Base-by-base conservation (phyloP, 805 yeast species). In the Teunomyces barrocoloradensis region DNA sequence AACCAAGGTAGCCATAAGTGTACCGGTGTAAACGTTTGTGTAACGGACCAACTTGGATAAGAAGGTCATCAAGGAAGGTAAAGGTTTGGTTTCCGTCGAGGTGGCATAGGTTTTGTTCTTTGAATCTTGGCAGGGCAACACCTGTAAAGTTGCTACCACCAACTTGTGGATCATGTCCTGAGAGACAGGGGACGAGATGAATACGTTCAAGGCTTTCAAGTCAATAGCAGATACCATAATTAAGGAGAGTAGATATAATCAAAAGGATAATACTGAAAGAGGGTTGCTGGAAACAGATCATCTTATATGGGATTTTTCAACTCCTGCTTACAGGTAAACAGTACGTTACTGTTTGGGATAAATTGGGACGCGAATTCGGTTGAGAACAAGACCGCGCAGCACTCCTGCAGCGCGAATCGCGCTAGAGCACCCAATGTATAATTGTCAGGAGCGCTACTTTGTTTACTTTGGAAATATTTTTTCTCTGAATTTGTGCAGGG, bases 11-110 rank as follows among this genome's bases (percentile, higher is more conserved):
- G 89, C 75, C 79, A 87, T 77, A 54, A 87, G 71, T 13, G 91
- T 86, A 34, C 91, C 89, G 2, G 90, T 83, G 65, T 85, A 83
- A n/a, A 87, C 89, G 58, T 85, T 85, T 27, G 90, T 83, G 69
- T 84, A 79, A 60, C 87, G 77, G 33, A 87, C 89, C 60, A 87
- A 70, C 57, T 77, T 81, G 50, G 85, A 79, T 58, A 87, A 82
- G 66, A 87, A 87, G 0, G 87, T 80, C 84, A 81, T 83, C 53
- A 87, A 72, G 5, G 90, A 84, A 10, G 92, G 91, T 45, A 80
- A 70, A 43, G 71, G 75, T 54, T 68, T 74, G 37, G 60, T 61
- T 21, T 66, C 68, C 48, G 67, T 66, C 30, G 54, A 44, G 15
- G 56, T 43, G 15, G 57, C 53, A 43, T 59, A 58, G 17, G 57